Evolutionary conservation across 352 stramenopile genomes (phyloP), one percentile per base, ranked within the genome.

Genomic region (Phytophthora melonis): DNA sequence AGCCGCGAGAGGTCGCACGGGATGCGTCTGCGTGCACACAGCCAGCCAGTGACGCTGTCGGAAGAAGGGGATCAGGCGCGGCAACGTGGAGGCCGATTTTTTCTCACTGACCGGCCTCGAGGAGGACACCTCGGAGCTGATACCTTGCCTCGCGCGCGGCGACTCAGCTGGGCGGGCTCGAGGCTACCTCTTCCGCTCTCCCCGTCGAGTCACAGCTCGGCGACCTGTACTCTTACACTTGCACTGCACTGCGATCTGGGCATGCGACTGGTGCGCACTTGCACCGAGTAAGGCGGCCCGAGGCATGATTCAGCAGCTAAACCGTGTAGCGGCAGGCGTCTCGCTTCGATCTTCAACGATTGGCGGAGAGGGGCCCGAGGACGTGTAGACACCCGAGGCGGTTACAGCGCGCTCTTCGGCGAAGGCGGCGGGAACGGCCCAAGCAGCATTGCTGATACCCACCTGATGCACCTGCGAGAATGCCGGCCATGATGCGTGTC

Each of bases 341-440:
- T 41, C 34, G 34, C 34, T 41, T 41, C 9, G 58, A 68, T 63
- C 63, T 66, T 68, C 49, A 67, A 75, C 34, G 68, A 76, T 79
- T 67, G 54, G 72, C 32, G 63, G 39, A 32, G 10, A 56, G 57
- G 25, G 3, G 8, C 11, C 18, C 47, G 67, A 78, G 65, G 66
- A 75, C 59, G 71, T 58, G 60, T 58, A 13, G 43, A 66, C 18
- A 64, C 52, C 18, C 5, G n/a, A 30, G 6, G 32, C 59, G 19
- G 60, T 69, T 69, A 41, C 59, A 39, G 39, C 25, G 30, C 32
- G 47, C 53, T 21, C 36, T 56, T 61, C 50, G 55, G 21, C 41
- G 64, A 71, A 65, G 19, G 16, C 16, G 59, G 45, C 25, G 18
- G 54, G 45, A 66, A 58, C 49, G 3, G 11, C 5, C n/a, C 19